A percentile compares a stretch with the other conserved stretches of the same genome.
These are phyloP conservation scores for Dentipellis fragilis DNA, from an alignment of 768 basidiomycete species.

Conservation along the genomic window DNA sequence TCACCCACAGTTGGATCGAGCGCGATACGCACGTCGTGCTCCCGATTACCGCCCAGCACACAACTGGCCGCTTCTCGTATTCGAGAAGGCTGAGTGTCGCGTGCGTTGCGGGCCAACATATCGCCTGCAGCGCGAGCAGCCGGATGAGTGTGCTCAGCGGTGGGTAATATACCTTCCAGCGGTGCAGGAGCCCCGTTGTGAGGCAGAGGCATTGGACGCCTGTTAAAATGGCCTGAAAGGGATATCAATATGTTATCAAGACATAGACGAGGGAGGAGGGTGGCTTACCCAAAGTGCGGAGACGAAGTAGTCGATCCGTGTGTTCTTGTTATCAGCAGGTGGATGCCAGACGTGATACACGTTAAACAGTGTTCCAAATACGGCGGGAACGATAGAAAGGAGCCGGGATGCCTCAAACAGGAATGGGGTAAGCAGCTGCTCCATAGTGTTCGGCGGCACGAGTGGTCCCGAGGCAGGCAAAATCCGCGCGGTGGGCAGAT, in stretches of 20 bases:
- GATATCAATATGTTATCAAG: not conserved
- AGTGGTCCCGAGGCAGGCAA: slow-evolving; percentile 38
- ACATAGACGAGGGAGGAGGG: not conserved
- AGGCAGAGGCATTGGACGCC: slow-evolving; percentile 83
- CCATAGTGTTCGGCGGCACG: slow-evolving; percentile 37
- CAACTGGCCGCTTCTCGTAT: slow-evolving; percentile 59
- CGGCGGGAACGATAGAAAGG: slow-evolving; percentile 63
- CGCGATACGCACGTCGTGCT: slow-evolving; percentile 80
- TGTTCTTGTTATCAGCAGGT: slow-evolving; percentile 23
- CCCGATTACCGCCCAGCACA: slow-evolving; percentile 85
- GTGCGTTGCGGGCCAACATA: slow-evolving; percentile 94
- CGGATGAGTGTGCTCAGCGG: slow-evolving; percentile 84
- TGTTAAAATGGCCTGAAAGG: slow-evolving; percentile 66
- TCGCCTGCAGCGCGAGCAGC: slow-evolving; percentile 85
- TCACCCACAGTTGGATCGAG: slow-evolving; percentile 91
- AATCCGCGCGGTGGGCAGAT: slow-evolving; percentile 62
- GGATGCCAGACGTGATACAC: slow-evolving; percentile 42
- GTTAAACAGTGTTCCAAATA: slow-evolving; percentile 56
- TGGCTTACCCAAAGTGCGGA: slow-evolving; percentile 61
- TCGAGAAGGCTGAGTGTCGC: slow-evolving; percentile 71
- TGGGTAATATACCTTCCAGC: slow-evolving; percentile 89
- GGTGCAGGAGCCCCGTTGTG: slow-evolving; percentile 79
- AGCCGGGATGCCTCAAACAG: slow-evolving; percentile 65
- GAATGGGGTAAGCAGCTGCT: slow-evolving; percentile 40
- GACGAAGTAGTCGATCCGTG: slow-evolving; percentile 54